phyloP scores from a whole-genome alignment of 495 filamentous ascomycete species.

The Physcia stellaris region DNA sequence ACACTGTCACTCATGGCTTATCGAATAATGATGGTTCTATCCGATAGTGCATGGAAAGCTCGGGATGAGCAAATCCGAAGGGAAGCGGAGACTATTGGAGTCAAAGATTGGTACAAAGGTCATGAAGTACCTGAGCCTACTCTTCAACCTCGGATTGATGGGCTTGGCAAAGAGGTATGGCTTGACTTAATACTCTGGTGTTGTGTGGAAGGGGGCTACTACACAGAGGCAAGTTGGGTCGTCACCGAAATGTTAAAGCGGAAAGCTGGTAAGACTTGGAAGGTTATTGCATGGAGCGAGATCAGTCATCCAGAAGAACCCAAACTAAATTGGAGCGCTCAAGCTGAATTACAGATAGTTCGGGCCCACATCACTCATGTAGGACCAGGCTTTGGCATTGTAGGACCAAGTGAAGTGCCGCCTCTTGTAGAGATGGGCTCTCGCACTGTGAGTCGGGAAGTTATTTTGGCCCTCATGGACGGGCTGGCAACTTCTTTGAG shows the following conservation, averaged over 20 bases:
- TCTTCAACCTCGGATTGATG: conserved; percentile 35
- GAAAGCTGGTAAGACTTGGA: conserved; percentile 18
- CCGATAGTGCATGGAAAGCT: conserved; percentile 46
- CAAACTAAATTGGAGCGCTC: conserved; percentile 11
- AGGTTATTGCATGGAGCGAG: conserved; percentile 12
- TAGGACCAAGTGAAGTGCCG: conserved; percentile 1
- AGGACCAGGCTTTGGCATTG: conserved; percentile 10
- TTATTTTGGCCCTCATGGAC: conserved; percentile 38
- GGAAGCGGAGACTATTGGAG: conserved; percentile 30
- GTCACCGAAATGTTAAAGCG: conserved; percentile 26
- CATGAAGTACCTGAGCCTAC: conserved; percentile 37
- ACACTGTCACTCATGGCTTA: conserved; percentile 41
- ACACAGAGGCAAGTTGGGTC: conserved; percentile 37
- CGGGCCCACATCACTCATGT: conserved; percentile 9
- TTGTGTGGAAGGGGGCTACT: conserved; percentile 48
- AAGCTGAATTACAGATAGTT: conserved; percentile 9
- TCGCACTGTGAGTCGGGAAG: conserved; percentile 44
- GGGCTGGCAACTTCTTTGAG: conserved; percentile 30
- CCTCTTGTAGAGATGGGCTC: conserved; percentile 31
- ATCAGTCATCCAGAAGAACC: conserved; percentile 10
- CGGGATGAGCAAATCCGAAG: conserved; percentile 32
- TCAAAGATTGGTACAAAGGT: conserved; percentile 17
- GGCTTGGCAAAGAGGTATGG: conserved; percentile 47
- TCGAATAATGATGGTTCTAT: conserved; percentile 45
- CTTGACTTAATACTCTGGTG: conserved; percentile 54